Base-by-base conservation (phyloP, 768 basidiomycete genomes). In the Cystofilobasidium capitatum region DNA sequence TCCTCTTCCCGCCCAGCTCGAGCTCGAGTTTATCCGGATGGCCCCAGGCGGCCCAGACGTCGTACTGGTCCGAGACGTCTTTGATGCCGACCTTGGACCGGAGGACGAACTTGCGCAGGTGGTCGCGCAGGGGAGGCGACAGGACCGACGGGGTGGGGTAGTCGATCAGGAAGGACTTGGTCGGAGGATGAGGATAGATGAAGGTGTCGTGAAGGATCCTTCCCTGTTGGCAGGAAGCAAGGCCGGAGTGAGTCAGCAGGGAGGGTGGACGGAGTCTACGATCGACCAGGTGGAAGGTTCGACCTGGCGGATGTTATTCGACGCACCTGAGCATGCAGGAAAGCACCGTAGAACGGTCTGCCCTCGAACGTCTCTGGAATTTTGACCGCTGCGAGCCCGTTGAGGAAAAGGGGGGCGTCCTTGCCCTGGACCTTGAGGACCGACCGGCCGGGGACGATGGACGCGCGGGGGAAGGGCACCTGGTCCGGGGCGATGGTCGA, bases 171-270 rank as follows among this genome's bases (percentile, higher is more conserved):
- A 62, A 60, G 22, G 71, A 83, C 82, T 71, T 85, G 83, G 35
- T 45, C 51, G 86, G 82, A 0, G 82, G 75, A 57, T 84, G 79
- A 14, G 83, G 77, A 75, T 90, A 89, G 70, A 96, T 80, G 77
- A 98, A 92, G 60, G 87, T 78, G 76, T 97, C 93, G 74, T 91
- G 86, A 55, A 96, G 79, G 36, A 98, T 85, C 74, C 92, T 83
- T 45, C 94, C 94, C 91, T 93, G 62, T 17, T 17, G 22, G 36
- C 22, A n/a, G 26, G 13, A 24, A 26, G 36, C 65, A 22, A 69
- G 70, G 58, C 37, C 17, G 31, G 10, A 26, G 20, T n/a, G 39
- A 1, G 36, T 33, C 40, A 60, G 40, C 45, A 36, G n/a, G n/a
- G n/a, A n/a, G n/a, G n/a, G n/a, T n/a, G n/a, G n/a, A n/a, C n/a